Percentiles rank a stretch among this genome's conserved stretches.
Evolutionary conservation across 2,329 filamentous ascomycete genomes (phyloP).

Genomic region (Purpureocillium takamizusanense): DNA sequence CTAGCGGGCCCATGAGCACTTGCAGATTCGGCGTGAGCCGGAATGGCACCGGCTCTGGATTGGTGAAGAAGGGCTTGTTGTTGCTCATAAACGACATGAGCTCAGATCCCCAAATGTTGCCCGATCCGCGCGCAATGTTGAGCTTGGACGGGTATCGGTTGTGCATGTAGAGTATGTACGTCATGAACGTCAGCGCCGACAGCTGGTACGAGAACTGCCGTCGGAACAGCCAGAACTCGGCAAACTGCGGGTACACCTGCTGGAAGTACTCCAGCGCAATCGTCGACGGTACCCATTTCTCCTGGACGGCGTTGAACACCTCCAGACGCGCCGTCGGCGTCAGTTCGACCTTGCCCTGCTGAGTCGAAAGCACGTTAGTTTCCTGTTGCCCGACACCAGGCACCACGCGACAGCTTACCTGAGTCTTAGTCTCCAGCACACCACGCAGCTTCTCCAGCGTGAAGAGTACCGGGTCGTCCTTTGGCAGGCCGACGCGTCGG

Average conservation of each 20-base stretch:
- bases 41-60: constrained; percentile 93
- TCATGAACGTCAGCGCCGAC: constrained; percentile 94
- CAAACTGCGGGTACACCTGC: constrained; percentile 74
- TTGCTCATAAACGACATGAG: constrained; percentile 83
- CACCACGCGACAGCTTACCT: constrained; percentile 30
- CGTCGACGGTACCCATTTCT: constrained; percentile 80
- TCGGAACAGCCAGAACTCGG: constrained; percentile 97
- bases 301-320: constrained; percentile 89
- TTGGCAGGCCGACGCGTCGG: constrained; percentile 73
- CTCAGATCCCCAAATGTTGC: constrained; percentile 94
- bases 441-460: constrained; percentile 89
- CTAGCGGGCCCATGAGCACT: constrained; percentile 89
- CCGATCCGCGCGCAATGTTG: constrained; percentile 76
- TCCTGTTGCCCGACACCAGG: neutral
- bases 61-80: constrained; percentile 82
- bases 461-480: constrained; percentile 91
- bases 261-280: constrained; percentile 86
- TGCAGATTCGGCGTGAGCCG: constrained; percentile 93
- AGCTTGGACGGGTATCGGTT: constrained; percentile 94
- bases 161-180: constrained; percentile 95
- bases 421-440: constrained; percentile 59
- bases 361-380: neutral
- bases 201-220: constrained; percentile 95
- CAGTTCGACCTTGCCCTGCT: constrained; percentile 60
- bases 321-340: constrained; percentile 69